A percentile compares a stretch with the other conserved stretches of the same genome.
Evolutionary conservation across 1,284 basidiomycete species (phyloP).

Genomic region (Rhodotorula sp.): DNA sequence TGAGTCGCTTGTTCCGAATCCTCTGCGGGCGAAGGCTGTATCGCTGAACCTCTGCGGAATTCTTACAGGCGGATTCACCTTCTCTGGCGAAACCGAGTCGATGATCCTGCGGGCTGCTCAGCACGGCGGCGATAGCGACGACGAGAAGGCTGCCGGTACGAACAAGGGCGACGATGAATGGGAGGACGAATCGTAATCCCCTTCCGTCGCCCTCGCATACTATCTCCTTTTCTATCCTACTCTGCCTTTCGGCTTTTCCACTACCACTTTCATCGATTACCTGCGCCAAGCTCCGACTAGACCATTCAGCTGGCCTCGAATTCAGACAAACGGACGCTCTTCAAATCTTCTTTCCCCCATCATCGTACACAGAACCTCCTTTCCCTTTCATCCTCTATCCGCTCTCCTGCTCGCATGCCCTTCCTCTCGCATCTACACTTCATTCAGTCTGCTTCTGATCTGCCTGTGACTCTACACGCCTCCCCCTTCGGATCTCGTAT

Average conservation of each 20-base stretch:
- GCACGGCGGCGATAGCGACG: constrained; percentile 15
- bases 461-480: background rate
- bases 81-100: constrained; percentile 42
- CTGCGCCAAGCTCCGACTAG: no score
- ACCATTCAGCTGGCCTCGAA: no score
- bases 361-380: background rate
- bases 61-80: constrained; percentile 42
- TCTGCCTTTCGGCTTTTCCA: background rate
- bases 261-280: no score
- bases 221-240: background rate
- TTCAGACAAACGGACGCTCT: background rate
- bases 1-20: constrained; percentile 57
- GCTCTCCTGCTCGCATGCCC: background rate
- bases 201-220: background rate
- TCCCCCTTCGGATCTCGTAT: background rate
- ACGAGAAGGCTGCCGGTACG: background rate
- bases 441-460: background rate
- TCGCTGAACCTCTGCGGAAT: constrained; percentile 46
- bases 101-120: constrained; percentile 35
- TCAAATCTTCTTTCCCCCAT: background rate
- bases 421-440: background rate
- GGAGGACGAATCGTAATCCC: constrained; percentile 24
- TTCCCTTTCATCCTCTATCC: background rate
- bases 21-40: constrained; percentile 22
- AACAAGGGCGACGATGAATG: constrained; percentile 25